Conservation (phyloP, 2,329 filamentous ascomycete genomes). For the Monosporascus cannonballus region DNA sequence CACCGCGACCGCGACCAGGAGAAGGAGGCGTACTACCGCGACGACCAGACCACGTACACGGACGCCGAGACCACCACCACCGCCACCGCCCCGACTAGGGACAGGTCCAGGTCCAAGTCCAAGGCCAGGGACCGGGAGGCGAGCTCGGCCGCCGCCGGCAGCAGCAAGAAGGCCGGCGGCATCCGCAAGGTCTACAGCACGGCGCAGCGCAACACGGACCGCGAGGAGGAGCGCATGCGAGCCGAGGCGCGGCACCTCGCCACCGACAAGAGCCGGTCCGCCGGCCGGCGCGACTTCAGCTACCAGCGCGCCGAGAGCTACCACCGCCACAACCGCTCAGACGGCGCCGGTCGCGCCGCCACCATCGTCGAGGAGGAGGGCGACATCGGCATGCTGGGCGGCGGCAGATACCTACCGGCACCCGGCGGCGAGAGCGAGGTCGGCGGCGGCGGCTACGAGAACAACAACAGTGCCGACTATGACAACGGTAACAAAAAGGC, state of each 20-base stretch:
- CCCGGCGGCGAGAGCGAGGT: slow-evolving; percentile 34
- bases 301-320: slow-evolving; percentile 41
- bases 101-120: not conserved
- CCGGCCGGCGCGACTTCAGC: slow-evolving; percentile 43
- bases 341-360: slow-evolving; percentile 9
- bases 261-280: slow-evolving; percentile 45
- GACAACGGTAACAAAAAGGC: too few relatives aligned
- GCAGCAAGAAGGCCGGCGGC: slow-evolving; percentile 27
- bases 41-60: slow-evolving; percentile 28
- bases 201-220: slow-evolving; percentile 45
- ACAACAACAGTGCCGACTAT: too few relatives aligned
- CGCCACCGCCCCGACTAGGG: slow-evolving; percentile 2
- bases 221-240: slow-evolving; percentile 49
- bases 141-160: not conserved
- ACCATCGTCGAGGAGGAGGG: slow-evolving; percentile 24
- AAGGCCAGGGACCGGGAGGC: too few relatives aligned
- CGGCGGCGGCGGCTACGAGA: slow-evolving; percentile 25
- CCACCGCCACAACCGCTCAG: slow-evolving; percentile 3
- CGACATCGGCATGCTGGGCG: slow-evolving; percentile 18
- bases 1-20: slow-evolving; percentile 1
- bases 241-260: slow-evolving; percentile 51
- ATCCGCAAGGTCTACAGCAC: slow-evolving; percentile 59
- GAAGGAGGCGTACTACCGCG: slow-evolving; percentile 34
- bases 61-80: not conserved
- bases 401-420: slow-evolving; percentile 23